phyloP scores from a whole-genome alignment of 2,329 filamentous ascomycete species.

The Stagonosporopsis tanaceti region DNA sequence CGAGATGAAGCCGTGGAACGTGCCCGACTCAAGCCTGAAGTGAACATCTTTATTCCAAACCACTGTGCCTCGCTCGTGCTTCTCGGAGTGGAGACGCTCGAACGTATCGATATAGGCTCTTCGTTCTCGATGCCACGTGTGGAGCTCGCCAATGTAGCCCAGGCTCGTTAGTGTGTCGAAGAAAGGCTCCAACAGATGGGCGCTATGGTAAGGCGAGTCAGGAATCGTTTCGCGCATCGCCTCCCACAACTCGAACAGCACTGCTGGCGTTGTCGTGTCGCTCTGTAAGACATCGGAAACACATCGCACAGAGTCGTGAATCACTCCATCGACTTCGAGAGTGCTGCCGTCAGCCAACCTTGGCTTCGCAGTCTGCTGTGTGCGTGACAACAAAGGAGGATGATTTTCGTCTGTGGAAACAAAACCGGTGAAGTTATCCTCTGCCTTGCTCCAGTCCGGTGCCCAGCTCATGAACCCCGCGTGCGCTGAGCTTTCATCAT shows the following conservation, averaged over 20 bases:
- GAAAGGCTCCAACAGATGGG: neutral
- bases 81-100: neutral
- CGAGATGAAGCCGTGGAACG: constrained; percentile 3
- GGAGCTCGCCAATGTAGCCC: neutral
- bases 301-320: neutral
- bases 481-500: constrained; percentile 2
- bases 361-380: neutral
- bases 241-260: constrained; percentile 2
- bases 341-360: neutral
- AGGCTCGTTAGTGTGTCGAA: neutral
- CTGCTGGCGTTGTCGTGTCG: neutral
- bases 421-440: constrained; percentile 1
- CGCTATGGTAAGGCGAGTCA: neutral
- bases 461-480: constrained; percentile 14
- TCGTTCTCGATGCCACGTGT: neutral
- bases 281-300: neutral
- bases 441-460: constrained; percentile 16
- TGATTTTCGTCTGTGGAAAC: constrained; percentile 4
- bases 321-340: constrained; percentile 1
- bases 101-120: neutral
- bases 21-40: neutral
- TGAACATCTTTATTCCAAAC: neutral
- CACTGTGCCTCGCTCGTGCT: neutral
- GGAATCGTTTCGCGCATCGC: neutral
- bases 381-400: constrained; percentile 2